phyloP scores from a whole-genome alignment of 208 protist genomes.

The Acanthamoeba sp. region DNA sequence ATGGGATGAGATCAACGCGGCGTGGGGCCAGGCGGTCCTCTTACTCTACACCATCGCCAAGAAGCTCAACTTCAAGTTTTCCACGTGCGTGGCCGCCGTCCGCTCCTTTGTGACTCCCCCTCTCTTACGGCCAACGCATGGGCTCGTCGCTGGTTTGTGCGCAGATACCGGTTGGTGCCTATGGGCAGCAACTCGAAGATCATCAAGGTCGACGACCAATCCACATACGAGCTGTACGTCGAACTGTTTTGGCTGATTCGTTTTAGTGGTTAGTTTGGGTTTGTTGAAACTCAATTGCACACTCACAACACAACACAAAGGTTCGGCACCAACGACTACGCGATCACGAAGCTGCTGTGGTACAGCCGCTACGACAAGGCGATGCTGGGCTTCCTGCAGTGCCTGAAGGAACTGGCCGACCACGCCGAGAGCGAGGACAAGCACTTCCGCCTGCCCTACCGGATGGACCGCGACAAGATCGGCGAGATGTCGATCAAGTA shows the following conservation, averaged over 20 bases:
- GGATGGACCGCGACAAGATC: constrained; percentile 87
- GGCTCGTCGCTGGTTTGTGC: too few species aligned
- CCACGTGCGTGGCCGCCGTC: too few species aligned
- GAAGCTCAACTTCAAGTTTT: constrained; percentile 82
- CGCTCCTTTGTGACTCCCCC: too few species aligned
- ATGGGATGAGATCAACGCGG: constrained; percentile 92
- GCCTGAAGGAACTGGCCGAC: constrained; percentile 86
- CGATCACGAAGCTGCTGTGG: constrained; percentile 82
- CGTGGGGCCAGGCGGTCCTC: constrained; percentile 88
- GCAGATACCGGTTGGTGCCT: constrained; percentile 81
- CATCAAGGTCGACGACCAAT: constrained; percentile 55
- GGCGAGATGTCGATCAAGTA: constrained; percentile 83
- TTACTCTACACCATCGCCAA: constrained; percentile 87
- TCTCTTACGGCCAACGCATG: too few species aligned
- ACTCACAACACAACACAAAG: not conserved
- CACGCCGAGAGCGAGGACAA: constrained; percentile 81
- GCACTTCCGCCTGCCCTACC: constrained; percentile 85
- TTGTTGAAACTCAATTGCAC: too few species aligned
- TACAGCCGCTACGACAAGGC: constrained; percentile 87
- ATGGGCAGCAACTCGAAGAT: constrained; percentile 85
- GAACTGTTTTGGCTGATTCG: too few species aligned
- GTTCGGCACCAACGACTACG: constrained; percentile 78
- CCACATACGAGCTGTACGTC: constrained; percentile 81
- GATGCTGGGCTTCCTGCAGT: constrained; percentile 88
- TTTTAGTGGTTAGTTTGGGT: too few species aligned